phyloP scores from a whole-genome alignment of 2,329 filamentous ascomycete species.

The Aphanocladium album region DNA sequence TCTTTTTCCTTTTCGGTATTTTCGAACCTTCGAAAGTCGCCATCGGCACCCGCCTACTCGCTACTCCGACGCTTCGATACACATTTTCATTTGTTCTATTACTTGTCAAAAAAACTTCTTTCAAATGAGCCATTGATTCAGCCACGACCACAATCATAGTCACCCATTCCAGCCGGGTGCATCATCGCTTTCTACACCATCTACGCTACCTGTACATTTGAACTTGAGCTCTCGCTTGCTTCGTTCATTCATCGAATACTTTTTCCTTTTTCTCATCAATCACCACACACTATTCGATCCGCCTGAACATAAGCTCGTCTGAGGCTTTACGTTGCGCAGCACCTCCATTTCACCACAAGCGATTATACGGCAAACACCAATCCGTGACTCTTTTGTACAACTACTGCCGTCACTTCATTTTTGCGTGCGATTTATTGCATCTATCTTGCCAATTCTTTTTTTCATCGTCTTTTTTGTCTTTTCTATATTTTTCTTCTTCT shows the following conservation, averaged over 20 bases:
- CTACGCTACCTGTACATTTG: constrained; percentile 30
- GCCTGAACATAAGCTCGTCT: neutral
- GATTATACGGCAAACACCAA: constrained; percentile 7
- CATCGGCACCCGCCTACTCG: constrained; percentile 24
- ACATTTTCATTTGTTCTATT: constrained; percentile 33
- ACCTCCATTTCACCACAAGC: constrained; percentile 8
- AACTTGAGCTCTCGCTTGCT: constrained; percentile 14
- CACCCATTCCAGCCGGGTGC: constrained; percentile 19
- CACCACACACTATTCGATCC: constrained; percentile 5
- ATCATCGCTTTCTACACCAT: constrained; percentile 21
- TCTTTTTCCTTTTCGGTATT: constrained; percentile 28
- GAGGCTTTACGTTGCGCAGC: constrained; percentile 1
- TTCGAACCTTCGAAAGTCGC: constrained; percentile 26
- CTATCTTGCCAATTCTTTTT: constrained; percentile 24
- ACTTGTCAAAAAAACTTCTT: constrained; percentile 19
- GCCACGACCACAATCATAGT: constrained; percentile 25
- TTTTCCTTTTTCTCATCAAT: constrained; percentile 1
- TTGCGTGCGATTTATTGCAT: constrained; percentile 22
- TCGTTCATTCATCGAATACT: constrained; percentile 14
- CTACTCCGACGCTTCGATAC: constrained; percentile 28
- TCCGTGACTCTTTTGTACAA: constrained; percentile 13
- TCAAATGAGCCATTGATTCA: constrained; percentile 40
- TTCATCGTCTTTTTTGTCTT: constrained; percentile 19
- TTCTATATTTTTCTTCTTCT: constrained; percentile 13
- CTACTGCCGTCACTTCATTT: constrained; percentile 15